Base-by-base conservation (phyloP, 768 basidiomycete genomes). In the Hemileccinum rubropunctum region DNA sequence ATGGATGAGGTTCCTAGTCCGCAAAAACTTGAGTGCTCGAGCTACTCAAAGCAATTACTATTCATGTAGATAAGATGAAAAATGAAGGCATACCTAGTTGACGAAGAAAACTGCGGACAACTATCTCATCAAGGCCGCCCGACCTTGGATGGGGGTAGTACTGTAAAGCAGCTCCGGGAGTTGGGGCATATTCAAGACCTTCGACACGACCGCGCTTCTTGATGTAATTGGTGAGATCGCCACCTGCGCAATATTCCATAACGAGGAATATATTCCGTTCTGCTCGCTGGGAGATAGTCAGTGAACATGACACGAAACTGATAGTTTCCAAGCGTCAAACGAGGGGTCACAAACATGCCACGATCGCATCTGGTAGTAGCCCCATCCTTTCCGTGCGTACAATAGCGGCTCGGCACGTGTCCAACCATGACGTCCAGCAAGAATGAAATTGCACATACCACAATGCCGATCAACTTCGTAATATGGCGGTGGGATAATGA, bases 161-260 rank as follows among this genome's bases (percentile, higher is more conserved):
- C 54, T 86, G 84, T 18, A 81, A 79, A 37, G 87, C 76, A 14
- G 82, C 80, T 23, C 83, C 84, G 6, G 84, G 79, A 13, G 75
- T 71, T 4, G 93, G 88, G 0, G 80, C 66, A 51, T 91, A 95
- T 65, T 95, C 88, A 12, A 98, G 77, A 3, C 87, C 86, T 41
- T 95, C 88, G 39, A 98, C 86, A 15, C 87, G 82, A 14, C 95
- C 97, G n/a, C 95, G 85, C 64, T 91, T 93, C 84, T 93, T 94
- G 77, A 98, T 95, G 62, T 98, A 98, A 58, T 91, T 84, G 0
- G 93, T 91, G 42, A 99, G 82, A 70, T 99, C 97, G 3, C 95
- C 95, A 2, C 95, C 95, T 1, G 93, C 83, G 66, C 97, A 98
- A 67, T 83, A 98, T 60, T 97, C 95, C 87, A 98, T 99, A 60